Base-by-base conservation (phyloP, 108 stramenopile genomes). In the Cyclotella kingstonii region DNA sequence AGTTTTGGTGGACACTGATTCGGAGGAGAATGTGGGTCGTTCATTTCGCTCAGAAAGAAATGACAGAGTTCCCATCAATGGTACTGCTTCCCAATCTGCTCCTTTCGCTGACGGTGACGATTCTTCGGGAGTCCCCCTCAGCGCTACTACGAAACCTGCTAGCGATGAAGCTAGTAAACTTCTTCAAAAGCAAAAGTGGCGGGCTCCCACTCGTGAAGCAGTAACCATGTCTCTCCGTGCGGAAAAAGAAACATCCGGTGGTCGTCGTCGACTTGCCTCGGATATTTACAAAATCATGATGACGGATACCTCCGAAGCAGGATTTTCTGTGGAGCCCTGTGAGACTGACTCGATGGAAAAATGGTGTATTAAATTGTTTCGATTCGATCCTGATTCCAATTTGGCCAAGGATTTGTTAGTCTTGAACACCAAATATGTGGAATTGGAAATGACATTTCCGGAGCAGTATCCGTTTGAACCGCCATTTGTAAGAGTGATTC, bases 391-490 rank as follows among this genome's bases (percentile, higher is more conserved):
- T 3, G 91, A 89, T 51, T 81, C 79, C 14, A 87, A 92, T 55
- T 63, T 92, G 12, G 80, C 81, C 36, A 89, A 87, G 70, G 91
- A 92, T 56, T 76, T 92, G 74, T 14, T 81, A 17, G 85, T 89
- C 8, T 55, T 82, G 51, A 82, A 82, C 4, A 34, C 90, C 31
- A 85, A 93, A 35, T 78, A 87, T 48, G 77, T 95, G 30, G 88
- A 93, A 48, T 68, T 95, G 70, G 89, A 91, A 57, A 95, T 95
- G 94, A 78, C 56, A 35, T 95, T 95, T 68, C 91, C 91, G 12
- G 94, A 93, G 51, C 89, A 92, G 45, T 95, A 95, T 74, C 94
- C 94, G 10, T 95, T 92, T 68, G 87, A 86, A 49, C 94, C 94
- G 1, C 94, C 94, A 8, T 95, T 93, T 77, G 91, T 91, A 0